Conservation (phyloP, 768 basidiomycete species). For the Crassisporium funariophilum region DNA sequence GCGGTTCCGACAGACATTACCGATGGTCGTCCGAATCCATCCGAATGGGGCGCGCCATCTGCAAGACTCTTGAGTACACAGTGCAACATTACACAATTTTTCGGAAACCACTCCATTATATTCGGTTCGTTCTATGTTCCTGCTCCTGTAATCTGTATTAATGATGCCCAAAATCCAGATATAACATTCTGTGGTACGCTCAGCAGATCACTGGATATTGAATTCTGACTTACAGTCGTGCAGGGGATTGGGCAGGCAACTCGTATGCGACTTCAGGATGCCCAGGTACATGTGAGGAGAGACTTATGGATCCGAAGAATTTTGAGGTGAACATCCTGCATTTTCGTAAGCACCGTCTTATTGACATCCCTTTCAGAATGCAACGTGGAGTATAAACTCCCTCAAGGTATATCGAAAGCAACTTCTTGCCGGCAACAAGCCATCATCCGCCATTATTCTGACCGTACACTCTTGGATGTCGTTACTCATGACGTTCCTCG, state of each 20-base stretch:
- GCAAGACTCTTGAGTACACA: slow-evolving; percentile 54
- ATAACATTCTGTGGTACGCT: slow-evolving; percentile 78
- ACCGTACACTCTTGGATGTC: slow-evolving; percentile 1
- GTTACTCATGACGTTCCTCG: not conserved
- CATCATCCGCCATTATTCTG: not conserved
- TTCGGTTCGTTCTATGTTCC: slow-evolving; percentile 65
- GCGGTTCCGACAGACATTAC: slow-evolving; percentile 71
- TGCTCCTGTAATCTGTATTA: not conserved
- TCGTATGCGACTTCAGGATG: slow-evolving; percentile 74
- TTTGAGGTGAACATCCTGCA: slow-evolving; percentile 56
- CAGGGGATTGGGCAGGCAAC: slow-evolving; percentile 86
- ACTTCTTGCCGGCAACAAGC: slow-evolving; percentile 30
- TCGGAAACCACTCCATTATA: slow-evolving; percentile 71
- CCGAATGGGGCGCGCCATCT: slow-evolving; percentile 68
- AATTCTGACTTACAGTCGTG: not conserved
- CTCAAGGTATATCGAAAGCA: slow-evolving; percentile 75
- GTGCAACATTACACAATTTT: slow-evolving; percentile 62
- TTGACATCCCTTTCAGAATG: slow-evolving; percentile 51
- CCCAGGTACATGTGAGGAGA: slow-evolving; percentile 69
- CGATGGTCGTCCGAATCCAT: slow-evolving; percentile 62
- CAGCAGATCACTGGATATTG: not conserved
- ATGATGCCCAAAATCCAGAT: slow-evolving; percentile 42
- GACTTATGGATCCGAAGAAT: slow-evolving; percentile 67
- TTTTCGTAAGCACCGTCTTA: not conserved
- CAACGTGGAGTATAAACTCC: slow-evolving; percentile 78